Base-by-base conservation (phyloP, 441 rosid species). In the Kokia cookei region DNA sequence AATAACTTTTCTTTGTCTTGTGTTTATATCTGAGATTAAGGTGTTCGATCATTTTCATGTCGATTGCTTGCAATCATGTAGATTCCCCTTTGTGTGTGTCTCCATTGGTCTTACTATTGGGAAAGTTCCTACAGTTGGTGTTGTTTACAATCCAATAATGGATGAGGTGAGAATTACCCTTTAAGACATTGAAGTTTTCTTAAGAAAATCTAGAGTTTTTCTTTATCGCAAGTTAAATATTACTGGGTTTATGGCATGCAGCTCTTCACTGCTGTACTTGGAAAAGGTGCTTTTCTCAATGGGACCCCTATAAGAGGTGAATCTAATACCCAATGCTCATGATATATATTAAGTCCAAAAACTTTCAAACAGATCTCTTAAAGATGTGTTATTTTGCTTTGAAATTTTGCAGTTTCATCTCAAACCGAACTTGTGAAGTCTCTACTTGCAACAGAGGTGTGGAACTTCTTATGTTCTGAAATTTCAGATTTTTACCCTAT, bases 61-160 rank as follows among this genome's bases (percentile, higher is more conserved):
- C 48, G 3, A 10, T 73, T 26, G 42, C 69, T 72, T 9, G 69
- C 45, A 43, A 75, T 7, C 27, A 40, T 82, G 47, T 58, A 96
- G 99, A 81, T 93, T 87, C 69, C 99, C 99, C 7, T 90, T 92
- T 50, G 91, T 93, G 42, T 96, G 99, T 77, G 82, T 91, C 68
- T 93, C 99, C 73, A 92, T 96, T 79, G 99, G 98, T 29, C 98
- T 96, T 73, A 87, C 98, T 0, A 90, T 93, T 62, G 85, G 84
- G 24, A 93, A 91, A 76, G 82, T 90, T 76, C 97, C 98, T 42
- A 85, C 83, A 47, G 90, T 93, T 60, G 99, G 98, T 0, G 99
- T 93, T 55, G 97, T 96, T 68, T 93, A 79, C 81, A 96, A 93
- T 78, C 99, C 99, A 51, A 92, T 96, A 32, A 86, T 93, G 88